phyloP scores from a whole-genome alignment of 768 basidiomycete genomes.

The Naganishia vaughanmartiniae region DNA sequence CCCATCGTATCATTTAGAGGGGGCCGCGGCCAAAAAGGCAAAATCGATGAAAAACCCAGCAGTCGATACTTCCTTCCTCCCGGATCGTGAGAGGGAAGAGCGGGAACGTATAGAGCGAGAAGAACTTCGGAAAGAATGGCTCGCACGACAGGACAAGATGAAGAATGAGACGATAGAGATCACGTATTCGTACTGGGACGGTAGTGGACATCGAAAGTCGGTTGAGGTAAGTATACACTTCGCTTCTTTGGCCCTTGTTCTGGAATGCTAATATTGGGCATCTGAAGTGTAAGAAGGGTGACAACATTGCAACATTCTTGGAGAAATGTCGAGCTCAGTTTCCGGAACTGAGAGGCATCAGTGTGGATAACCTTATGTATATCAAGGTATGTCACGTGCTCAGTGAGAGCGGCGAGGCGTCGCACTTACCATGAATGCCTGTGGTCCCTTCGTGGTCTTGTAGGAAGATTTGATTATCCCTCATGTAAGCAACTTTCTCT shows the following conservation, averaged over 20 bases:
- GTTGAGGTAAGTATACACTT: conserved; percentile 66
- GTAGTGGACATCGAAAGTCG: conserved; percentile 90
- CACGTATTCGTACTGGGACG: conserved; percentile 97
- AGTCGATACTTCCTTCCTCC: conserved; percentile 96
- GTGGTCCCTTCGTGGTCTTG: background rate
- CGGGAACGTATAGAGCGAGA: conserved; percentile 84
- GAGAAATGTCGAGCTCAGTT: conserved; percentile 92
- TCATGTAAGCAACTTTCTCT: conserved; percentile 63
- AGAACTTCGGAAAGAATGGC: conserved; percentile 83
- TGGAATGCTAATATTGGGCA: background rate
- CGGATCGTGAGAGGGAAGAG: conserved; percentile 95
- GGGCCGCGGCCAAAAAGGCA: conserved; percentile 59
- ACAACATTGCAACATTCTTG: conserved; percentile 78
- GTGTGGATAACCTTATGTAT: conserved; percentile 97
- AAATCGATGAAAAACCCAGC: conserved; percentile 91
- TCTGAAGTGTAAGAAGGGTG: conserved; percentile 90
- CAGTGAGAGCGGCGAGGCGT: background rate
- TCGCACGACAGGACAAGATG: conserved; percentile 67
- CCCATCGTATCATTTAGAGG: background rate
- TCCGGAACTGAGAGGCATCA: conserved; percentile 82
- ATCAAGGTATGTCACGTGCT: conserved; percentile 66
- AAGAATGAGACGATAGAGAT: conserved; percentile 79
- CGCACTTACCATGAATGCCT: background rate
- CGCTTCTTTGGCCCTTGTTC: background rate
- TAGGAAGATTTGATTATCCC: conserved; percentile 98